Conservation (phyloP, 2,329 filamentous ascomycete genomes). For the Aspergillus sojae region DNA sequence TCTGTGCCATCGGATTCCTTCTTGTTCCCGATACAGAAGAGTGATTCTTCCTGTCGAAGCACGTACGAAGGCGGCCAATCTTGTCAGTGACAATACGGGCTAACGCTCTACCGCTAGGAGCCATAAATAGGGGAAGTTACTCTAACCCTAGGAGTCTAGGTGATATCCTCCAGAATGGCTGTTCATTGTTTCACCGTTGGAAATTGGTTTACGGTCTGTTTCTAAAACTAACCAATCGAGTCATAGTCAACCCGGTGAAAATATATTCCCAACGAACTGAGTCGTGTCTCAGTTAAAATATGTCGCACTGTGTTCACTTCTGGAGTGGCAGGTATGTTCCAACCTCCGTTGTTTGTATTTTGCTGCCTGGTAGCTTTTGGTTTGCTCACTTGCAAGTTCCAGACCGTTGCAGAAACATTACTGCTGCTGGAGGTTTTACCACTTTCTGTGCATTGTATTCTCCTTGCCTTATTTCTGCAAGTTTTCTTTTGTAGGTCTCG, state of each 20-base stretch:
- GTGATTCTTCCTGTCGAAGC: background rate
- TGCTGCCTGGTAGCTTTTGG: background rate
- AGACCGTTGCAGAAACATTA: background rate
- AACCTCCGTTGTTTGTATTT: background rate
- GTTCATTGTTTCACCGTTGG: background rate
- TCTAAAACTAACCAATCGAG: background rate
- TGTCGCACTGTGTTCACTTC: background rate
- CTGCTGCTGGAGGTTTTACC: background rate
- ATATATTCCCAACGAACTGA: background rate
- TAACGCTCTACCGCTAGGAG: background rate
- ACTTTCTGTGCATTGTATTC: background rate
- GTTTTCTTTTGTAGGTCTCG: background rate
- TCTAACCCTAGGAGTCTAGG: background rate
- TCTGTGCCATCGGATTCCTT: background rate
- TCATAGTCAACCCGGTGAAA: background rate
- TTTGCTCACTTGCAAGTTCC: background rate
- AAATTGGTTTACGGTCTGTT: background rate
- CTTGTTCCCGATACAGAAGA: too few species aligned
- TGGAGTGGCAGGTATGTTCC: background rate
- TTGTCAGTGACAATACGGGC: background rate
- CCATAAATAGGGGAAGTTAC: background rate
- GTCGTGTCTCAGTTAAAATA: background rate
- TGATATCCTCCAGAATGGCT: background rate
- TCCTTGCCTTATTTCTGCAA: too few species aligned
- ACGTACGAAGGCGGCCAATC: background rate